These are phyloP conservation scores for Solanum acaule DNA, from an alignment of 257 asterid genomes.

Conservation along the genomic window DNA sequence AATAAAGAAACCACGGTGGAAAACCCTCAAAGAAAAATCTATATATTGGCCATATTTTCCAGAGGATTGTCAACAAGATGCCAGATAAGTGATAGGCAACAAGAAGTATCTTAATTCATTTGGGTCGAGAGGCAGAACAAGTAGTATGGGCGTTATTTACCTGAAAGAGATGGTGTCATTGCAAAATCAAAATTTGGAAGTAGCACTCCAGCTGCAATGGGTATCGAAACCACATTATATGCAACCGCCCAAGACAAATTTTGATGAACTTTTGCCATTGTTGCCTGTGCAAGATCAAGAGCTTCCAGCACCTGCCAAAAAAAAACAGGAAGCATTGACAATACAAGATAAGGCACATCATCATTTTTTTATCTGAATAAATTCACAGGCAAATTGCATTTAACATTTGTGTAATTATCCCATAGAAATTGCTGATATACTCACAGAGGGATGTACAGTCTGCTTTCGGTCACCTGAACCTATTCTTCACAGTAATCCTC, in stretches of 20 bases:
- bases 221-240: conserved; percentile 74
- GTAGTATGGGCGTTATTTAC: conserved; percentile 12
- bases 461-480: not conserved
- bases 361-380: not conserved
- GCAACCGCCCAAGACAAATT: conserved; percentile 92
- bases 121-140: not conserved
- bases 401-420: not conserved
- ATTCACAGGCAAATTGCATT: not conserved
- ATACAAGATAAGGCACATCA: not conserved
- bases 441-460: not conserved
- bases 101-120: not conserved
- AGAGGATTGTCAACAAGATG: not conserved
- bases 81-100: not conserved
- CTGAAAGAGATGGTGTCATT: conserved; percentile 96
- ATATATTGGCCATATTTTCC: not conserved
- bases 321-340: not conserved
- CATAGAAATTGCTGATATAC: not conserved
- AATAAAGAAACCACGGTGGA: not conserved
- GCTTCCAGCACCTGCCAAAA: conserved; percentile 74
- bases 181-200: conserved; percentile 94
- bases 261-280: conserved; percentile 89
- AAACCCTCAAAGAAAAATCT: not conserved
- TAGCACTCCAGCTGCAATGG: conserved; percentile 85
- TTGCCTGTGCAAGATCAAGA: conserved; percentile 79
- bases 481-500: not conserved